These are phyloP conservation scores for Acanthamoeba royreba DNA, from an alignment of 208 protist species.

Conservation along the genomic window DNA sequence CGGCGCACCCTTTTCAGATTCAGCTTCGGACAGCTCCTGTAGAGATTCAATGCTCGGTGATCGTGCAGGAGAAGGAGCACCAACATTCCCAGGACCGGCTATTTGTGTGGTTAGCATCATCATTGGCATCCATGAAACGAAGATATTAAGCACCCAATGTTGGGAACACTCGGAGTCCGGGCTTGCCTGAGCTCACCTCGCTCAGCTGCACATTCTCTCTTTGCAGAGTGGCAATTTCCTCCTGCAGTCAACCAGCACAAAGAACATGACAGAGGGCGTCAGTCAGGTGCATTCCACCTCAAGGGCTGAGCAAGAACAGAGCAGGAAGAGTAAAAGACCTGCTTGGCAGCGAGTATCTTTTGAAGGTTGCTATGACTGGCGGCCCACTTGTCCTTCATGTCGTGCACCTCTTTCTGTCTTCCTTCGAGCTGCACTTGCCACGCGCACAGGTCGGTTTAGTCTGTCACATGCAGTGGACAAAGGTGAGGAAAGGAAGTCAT, in stretches of 20 bases:
- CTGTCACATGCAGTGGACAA: background rate
- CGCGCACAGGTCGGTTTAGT: background rate
- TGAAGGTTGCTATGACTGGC: too few species aligned
- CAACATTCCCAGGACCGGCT: background rate
- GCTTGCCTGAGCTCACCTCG: too few species aligned
- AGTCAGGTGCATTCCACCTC: too few species aligned
- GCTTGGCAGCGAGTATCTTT: background rate
- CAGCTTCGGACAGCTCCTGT: background rate
- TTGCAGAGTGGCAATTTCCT: background rate
- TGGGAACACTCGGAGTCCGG: background rate
- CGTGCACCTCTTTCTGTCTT: too few species aligned
- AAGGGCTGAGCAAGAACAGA: too few species aligned
- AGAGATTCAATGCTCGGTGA: background rate
- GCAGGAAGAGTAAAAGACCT: too few species aligned
- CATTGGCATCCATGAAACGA: background rate
- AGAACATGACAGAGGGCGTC: too few species aligned
- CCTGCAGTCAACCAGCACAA: too few species aligned
- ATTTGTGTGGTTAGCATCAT: background rate
- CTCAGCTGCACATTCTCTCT: background rate
- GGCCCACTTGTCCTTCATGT: too few species aligned
- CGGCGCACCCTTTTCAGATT: background rate
- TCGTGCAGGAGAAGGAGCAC: background rate
- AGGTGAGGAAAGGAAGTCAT: background rate
- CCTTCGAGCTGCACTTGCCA: too few species aligned
- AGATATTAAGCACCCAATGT: background rate